Conservation (phyloP, 108 stramenopile species). For the Conticribra weissflogii region DNA sequence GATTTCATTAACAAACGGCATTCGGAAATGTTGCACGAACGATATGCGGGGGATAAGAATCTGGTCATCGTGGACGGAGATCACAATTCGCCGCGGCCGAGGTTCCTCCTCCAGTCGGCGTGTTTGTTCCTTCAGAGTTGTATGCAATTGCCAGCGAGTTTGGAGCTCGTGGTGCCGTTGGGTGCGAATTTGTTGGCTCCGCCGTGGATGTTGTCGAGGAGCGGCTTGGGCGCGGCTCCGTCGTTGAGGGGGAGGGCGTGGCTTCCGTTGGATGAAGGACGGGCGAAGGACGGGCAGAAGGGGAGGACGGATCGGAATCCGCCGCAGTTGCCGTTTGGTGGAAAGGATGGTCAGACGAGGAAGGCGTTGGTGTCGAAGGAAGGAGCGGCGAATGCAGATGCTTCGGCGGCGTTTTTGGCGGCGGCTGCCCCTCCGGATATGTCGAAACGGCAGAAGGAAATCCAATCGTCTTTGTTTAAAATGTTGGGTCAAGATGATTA, state of each 20-base stretch:
- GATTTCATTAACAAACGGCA: conserved; percentile 64
- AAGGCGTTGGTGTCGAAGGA: not conserved
- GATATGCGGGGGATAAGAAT: conserved; percentile 83
- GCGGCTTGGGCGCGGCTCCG: not conserved
- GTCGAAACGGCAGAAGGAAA: conserved; percentile 39
- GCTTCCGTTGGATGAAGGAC: conserved; percentile 14
- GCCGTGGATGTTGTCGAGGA: conserved; percentile 29
- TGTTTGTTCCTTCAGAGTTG: conserved; percentile 49
- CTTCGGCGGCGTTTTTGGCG: conserved; percentile 11
- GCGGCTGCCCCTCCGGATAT: conserved; percentile 33
- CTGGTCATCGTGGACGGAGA: conserved; percentile 77
- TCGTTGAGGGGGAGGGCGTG: conserved; percentile 8
- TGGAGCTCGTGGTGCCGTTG: conserved; percentile 36
- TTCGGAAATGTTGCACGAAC: conserved; percentile 53
- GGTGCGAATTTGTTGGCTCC: conserved; percentile 41
- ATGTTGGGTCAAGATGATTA: conserved; percentile 37
- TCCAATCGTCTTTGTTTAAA: conserved; percentile 43
- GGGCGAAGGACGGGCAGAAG: not conserved
- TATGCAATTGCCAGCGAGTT: conserved; percentile 38
- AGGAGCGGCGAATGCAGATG: not conserved
- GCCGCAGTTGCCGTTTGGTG: not conserved
- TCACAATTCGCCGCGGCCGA: conserved; percentile 76
- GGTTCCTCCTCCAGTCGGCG: conserved; percentile 36
- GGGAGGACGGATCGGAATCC: not conserved
- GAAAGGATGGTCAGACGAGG: not conserved